Base-by-base conservation (phyloP, 805 yeast species). In the Metschnikowia drakensbergensis region DNA sequence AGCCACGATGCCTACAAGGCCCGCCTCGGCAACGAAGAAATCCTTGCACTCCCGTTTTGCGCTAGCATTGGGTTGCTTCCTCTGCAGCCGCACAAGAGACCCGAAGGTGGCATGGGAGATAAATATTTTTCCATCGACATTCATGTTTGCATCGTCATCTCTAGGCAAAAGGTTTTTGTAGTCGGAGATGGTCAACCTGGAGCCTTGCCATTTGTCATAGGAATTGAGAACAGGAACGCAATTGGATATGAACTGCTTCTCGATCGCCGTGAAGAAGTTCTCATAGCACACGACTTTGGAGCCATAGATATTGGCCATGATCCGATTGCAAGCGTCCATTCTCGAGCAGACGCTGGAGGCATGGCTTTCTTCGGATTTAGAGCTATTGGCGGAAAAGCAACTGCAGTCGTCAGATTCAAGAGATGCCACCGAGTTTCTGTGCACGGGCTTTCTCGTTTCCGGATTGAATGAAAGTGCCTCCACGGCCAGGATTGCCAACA, bases 181-280 rank as follows among this genome's bases (percentile, higher is more conserved):
- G 37, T 54, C 47, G 28, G 53, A 48, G 13, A 57, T 44, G 30
- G 59, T 57, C 37, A 57, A 32, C 22, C 33, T 34, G 29, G 40
- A 30, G 6, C 61, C 61, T 8, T 26, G 42, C 77, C 77, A 72
- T 48, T 58, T 65, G 51, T 71, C 76, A 51, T 45, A 71, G 8
- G 74, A 66, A 52, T 69, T 69, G 46, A 72, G 60, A 37, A 57
- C 59, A 1, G 74, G 75, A 9, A 71, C 54, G 52, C 76, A 71
- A 48, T 64, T 65, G 33, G 65, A 61, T 22, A 72, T 69, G 54
- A 65, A 70, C 47, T 62, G 65, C 53, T 68, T 66, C 46, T 72
- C 77, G 31, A 59, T 41, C 9, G 58, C 49, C 25, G 63, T 51
- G 54, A 55, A 54, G 42, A 29, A 31, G 48, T 55, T 45, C 32